Evolutionary conservation across 2,329 filamentous ascomycete species (phyloP).

Genomic region (Cytospora piceicola): DNA sequence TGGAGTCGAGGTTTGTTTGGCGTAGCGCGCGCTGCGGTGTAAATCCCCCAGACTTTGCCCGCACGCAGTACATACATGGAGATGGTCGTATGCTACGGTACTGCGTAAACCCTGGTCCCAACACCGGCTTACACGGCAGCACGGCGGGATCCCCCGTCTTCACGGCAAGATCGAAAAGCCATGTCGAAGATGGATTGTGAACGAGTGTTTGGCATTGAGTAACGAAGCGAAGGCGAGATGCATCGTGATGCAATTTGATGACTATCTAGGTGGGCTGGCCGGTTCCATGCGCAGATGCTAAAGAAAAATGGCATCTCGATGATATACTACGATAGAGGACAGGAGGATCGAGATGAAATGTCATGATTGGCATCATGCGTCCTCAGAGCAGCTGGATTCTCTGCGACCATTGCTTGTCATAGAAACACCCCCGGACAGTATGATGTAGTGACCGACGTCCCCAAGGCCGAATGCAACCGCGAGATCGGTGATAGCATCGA

Average conservation of each 20-base stretch:
- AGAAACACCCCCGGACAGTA: conserved; percentile 9
- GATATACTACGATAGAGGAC: conserved; percentile 5
- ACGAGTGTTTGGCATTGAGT: not conserved
- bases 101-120: conserved; percentile 6
- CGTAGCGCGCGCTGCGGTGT: conserved; percentile 9
- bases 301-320: conserved; percentile 5
- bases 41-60: conserved; percentile 11
- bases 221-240: conserved; percentile 4
- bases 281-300: not conserved
- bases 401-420: conserved; percentile 1
- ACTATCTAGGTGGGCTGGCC: too few species aligned
- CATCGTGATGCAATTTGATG: not conserved
- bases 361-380: conserved; percentile 4
- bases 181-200: not conserved
- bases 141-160: conserved; percentile 7
- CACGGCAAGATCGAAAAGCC: not conserved
- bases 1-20: conserved; percentile 7
- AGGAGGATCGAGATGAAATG: conserved; percentile 4
- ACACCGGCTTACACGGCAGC: conserved; percentile 15
- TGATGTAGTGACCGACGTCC: conserved; percentile 20
- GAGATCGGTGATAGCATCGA: conserved; percentile 6
- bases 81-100: not conserved
- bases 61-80: too few species aligned
- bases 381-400: conserved; percentile 6
- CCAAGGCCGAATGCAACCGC: conserved; percentile 6